Evolutionary conservation across 352 stramenopile genomes (phyloP).

Genomic region (Globisporangium barbulae): DNA sequence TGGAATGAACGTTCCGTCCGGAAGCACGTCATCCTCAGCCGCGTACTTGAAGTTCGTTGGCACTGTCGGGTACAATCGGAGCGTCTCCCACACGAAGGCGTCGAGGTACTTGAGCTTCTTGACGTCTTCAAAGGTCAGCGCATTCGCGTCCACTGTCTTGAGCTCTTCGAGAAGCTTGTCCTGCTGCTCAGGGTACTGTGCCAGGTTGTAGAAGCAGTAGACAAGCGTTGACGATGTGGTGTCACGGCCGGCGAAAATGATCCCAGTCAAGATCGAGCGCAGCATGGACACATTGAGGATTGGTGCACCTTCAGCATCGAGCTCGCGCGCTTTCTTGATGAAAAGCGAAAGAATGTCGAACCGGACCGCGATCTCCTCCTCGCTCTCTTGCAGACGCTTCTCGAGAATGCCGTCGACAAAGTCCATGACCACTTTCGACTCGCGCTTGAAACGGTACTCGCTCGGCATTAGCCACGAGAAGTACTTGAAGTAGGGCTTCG

Average conservation of each 20-base stretch:
- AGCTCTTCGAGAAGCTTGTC: slow-evolving; percentile 49
- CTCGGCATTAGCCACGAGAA: slow-evolving; percentile 60
- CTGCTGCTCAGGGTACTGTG: slow-evolving; percentile 47
- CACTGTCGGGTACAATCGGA: background rate
- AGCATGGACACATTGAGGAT: background rate
- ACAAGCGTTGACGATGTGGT: background rate
- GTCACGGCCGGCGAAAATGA: slow-evolving; percentile 1
- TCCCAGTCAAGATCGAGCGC: background rate
- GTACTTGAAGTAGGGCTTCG: slow-evolving; percentile 56
- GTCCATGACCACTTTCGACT: slow-evolving; percentile 19
- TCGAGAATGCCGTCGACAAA: slow-evolving; percentile 43
- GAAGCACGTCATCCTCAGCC: background rate
- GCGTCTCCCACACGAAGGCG: background rate
- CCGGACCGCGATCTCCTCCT: slow-evolving; percentile 23
- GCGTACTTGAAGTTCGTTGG: background rate
- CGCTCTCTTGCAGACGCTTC: slow-evolving; percentile 33
- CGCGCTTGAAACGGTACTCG: slow-evolving; percentile 34
- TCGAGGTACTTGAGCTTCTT: slow-evolving; percentile 30
- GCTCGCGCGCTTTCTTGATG: slow-evolving; percentile 43
- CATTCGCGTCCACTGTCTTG: background rate
- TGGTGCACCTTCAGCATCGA: slow-evolving; percentile 30
- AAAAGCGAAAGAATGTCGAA: slow-evolving; percentile 49
- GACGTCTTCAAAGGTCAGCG: slow-evolving; percentile 45
- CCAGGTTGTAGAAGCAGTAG: slow-evolving; percentile 59
- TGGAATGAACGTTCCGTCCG: background rate